These are phyloP conservation scores for Saksenaea oblongispora DNA, from an alignment of 371 early-diverging fungal species.

Conservation along the genomic window DNA sequence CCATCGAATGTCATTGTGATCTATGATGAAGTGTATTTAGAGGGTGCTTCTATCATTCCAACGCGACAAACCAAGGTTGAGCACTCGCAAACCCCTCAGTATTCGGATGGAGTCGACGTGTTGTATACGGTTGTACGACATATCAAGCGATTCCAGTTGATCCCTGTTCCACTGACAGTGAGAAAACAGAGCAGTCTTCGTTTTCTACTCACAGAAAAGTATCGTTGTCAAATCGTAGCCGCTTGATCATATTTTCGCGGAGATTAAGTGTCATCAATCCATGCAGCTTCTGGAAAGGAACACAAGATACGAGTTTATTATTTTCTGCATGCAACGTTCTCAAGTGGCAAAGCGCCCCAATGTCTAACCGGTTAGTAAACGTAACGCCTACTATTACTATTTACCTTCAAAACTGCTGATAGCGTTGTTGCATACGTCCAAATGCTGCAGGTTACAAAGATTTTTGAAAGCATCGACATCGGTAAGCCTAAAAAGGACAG, in stretches of 20 bases:
- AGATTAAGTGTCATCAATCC: constrained; percentile 44
- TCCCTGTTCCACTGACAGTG: constrained; percentile 18
- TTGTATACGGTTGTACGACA: constrained; percentile 54
- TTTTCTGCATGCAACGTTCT: constrained; percentile 49
- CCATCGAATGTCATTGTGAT: constrained; percentile 52
- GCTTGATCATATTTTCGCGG: constrained; percentile 41
- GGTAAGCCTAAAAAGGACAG: constrained; percentile 25
- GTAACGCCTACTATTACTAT: constrained; percentile 1
- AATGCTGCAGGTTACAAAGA: constrained; percentile 41
- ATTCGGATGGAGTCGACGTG: constrained; percentile 46
- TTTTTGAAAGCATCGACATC: constrained; percentile 38
- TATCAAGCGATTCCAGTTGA: constrained; percentile 52
- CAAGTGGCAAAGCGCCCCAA: constrained; percentile 29
- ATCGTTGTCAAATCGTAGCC: constrained; percentile 34
- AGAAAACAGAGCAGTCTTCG: background rate
- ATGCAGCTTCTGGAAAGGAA: constrained; percentile 40
- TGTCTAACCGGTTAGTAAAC: constrained; percentile 4
- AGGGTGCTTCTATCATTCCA: too few species aligned
- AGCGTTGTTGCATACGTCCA: constrained; percentile 53
- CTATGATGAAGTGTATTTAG: constrained; percentile 19
- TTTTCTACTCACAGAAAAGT: constrained; percentile 29
- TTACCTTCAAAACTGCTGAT: constrained; percentile 43
- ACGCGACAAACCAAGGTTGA: constrained; percentile 49
- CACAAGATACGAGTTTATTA: constrained; percentile 46
- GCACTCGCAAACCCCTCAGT: constrained; percentile 32